A percentile compares a stretch with the other conserved stretches of the same genome.
Conservation (phyloP, 2,329 filamentous ascomycete genomes). For the Sporothrix protearum region DNA sequence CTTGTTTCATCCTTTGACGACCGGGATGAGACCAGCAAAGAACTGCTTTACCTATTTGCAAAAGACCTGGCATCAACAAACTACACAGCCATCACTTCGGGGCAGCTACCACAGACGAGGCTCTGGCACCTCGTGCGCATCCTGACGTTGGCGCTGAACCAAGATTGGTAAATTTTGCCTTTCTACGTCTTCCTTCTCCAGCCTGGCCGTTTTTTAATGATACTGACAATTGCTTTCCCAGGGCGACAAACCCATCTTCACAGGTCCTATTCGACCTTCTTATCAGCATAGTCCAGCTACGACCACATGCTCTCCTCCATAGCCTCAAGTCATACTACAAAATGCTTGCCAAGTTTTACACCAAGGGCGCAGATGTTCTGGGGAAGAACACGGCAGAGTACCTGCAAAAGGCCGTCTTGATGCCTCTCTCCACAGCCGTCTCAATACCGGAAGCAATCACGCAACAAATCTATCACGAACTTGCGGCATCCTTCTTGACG, state of each 20-base stretch:
- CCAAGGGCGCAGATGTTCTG: slow-evolving; percentile 13
- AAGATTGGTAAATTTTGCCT: slow-evolving; percentile 31
- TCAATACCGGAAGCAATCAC: slow-evolving; percentile 11
- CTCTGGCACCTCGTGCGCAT: slow-evolving; percentile 38
- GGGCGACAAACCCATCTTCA: neutral
- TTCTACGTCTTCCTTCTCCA: no score
- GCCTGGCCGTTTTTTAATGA: neutral
- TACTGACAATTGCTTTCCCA: neutral
- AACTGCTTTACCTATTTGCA: slow-evolving; percentile 46
- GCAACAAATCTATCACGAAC: slow-evolving; percentile 35
- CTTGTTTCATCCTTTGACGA: slow-evolving; percentile 50
- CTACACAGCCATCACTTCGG: slow-evolving; percentile 38
- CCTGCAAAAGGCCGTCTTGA: slow-evolving; percentile 27
- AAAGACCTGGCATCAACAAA: slow-evolving; percentile 41
- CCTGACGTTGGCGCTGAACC: slow-evolving; percentile 37
- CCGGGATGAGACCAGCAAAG: slow-evolving; percentile 45
- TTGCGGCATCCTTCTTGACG: slow-evolving; percentile 42
- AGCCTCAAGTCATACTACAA: slow-evolving; percentile 29
- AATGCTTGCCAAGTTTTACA: slow-evolving; percentile 26
- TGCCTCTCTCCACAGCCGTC: slow-evolving; percentile 12
- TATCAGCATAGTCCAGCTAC: slow-evolving; percentile 24
- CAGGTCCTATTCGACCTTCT: slow-evolving; percentile 23
- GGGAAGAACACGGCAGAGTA: slow-evolving; percentile 17
- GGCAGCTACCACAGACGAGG: slow-evolving; percentile 33
- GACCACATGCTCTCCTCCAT: slow-evolving; percentile 25